Conservation (phyloP, 2,329 filamentous ascomycete species). For the Verticillium isaacii region DNA sequence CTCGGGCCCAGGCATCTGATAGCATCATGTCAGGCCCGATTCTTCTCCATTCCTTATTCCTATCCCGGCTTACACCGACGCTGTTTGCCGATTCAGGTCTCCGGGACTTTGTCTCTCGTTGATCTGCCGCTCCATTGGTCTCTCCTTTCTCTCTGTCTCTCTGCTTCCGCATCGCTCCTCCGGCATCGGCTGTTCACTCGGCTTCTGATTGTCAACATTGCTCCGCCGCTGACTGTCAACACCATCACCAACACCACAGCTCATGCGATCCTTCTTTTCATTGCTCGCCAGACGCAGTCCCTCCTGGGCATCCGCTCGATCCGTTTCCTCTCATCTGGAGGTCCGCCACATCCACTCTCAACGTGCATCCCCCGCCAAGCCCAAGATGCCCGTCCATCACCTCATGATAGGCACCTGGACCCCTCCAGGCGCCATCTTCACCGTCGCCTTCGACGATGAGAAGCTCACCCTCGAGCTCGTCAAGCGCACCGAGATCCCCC, state of each 20-base stretch:
- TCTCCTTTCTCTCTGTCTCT: background rate
- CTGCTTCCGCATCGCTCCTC: background rate
- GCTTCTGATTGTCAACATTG: background rate
- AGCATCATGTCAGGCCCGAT: background rate
- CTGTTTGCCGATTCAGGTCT: background rate
- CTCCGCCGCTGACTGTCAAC: background rate
- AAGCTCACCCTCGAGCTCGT: constrained; percentile 67
- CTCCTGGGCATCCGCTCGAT: background rate
- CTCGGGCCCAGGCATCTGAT: background rate
- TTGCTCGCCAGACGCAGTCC: background rate
- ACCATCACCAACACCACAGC: background rate
- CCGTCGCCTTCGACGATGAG: constrained; percentile 82
- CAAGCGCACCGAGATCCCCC: constrained; percentile 75
- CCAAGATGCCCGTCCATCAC: constrained; percentile 72
- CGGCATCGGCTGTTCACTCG: background rate
- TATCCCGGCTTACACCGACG: background rate
- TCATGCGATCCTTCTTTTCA: background rate
- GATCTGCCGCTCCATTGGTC: background rate
- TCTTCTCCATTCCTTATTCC: background rate
- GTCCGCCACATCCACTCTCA: background rate
- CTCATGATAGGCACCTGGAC: constrained; percentile 93
- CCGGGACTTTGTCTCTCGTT: background rate
- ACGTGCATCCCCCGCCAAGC: background rate
- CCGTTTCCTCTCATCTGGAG: background rate
- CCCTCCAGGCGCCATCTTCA: constrained; percentile 84